phyloP scores from a whole-genome alignment of 306 rosid species.

The Vicia sativa region DNA sequence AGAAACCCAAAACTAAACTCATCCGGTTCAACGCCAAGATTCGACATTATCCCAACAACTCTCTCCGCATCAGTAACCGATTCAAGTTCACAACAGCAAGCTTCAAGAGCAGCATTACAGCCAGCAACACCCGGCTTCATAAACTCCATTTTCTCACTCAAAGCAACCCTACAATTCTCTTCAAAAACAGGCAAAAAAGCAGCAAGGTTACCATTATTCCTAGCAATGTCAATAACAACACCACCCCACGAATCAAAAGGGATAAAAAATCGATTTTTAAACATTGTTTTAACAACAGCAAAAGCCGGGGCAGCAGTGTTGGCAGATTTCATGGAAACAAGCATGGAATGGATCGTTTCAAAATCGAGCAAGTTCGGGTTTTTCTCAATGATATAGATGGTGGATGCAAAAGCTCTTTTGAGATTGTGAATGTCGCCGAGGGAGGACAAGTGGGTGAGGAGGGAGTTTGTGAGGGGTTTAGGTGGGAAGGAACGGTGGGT shows the following conservation, averaged over 20 bases:
- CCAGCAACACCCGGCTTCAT: slow-evolving; percentile 78
- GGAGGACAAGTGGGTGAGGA: slow-evolving; percentile 68
- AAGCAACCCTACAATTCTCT: slow-evolving; percentile 74
- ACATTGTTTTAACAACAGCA: slow-evolving; percentile 67
- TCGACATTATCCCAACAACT: slow-evolving; percentile 68
- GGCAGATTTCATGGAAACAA: slow-evolving; percentile 66
- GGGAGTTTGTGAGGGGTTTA: slow-evolving; percentile 75
- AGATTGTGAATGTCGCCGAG: slow-evolving; percentile 67
- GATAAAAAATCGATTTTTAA: slow-evolving; percentile 67
- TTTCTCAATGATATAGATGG: slow-evolving; percentile 60
- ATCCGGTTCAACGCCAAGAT: slow-evolving; percentile 67
- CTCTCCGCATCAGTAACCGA: slow-evolving; percentile 70
- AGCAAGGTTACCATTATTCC: slow-evolving; percentile 53
- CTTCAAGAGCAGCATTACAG: slow-evolving; percentile 88
- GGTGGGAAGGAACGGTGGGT: slow-evolving; percentile 64
- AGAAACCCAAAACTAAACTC: slow-evolving; percentile 76
- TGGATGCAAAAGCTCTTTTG: slow-evolving; percentile 82
- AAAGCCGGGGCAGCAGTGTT: slow-evolving; percentile 80
- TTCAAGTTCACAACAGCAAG: slow-evolving; percentile 73
- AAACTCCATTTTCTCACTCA: slow-evolving; percentile 66
- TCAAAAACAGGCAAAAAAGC: slow-evolving; percentile 67
- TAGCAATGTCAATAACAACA: slow-evolving; percentile 64
- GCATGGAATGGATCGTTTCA: slow-evolving; percentile 53
- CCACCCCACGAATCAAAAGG: slow-evolving; percentile 75
- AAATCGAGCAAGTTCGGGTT: slow-evolving; percentile 55